Evolutionary conservation across 169 alveolate species (phyloP).

Genomic region (Plasmodium coatneyi): DNA sequence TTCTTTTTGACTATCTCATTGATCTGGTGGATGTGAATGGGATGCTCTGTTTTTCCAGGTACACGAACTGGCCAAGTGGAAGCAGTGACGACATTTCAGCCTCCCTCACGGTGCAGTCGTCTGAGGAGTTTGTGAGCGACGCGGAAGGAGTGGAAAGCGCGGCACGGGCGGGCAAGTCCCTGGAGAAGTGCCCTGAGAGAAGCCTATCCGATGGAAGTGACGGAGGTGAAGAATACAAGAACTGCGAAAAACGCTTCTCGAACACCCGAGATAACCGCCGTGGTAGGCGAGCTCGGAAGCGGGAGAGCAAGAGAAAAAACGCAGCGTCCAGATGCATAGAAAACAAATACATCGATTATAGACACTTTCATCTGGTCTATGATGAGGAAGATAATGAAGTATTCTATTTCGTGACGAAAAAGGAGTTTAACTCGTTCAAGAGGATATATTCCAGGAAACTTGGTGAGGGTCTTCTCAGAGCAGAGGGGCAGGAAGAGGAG

Average conservation of each 20-base stretch:
- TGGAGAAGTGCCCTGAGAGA: not conserved
- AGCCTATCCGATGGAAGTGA: not conserved
- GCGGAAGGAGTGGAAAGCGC: not conserved
- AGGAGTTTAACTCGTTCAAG: conserved; percentile 1
- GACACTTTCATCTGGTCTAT: conserved; percentile 42
- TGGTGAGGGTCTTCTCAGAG: not conserved
- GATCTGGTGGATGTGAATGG: conserved; percentile 57
- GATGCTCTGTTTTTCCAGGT: not conserved
- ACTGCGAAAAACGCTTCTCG: not conserved
- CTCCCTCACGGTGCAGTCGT: not conserved
- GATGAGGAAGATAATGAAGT: conserved; percentile 17
- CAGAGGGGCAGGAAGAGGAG: not conserved
- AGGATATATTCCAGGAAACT: not conserved
- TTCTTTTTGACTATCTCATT: conserved; percentile 22
- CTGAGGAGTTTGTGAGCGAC: not conserved
- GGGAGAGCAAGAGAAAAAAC: not conserved
- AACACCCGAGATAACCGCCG: not conserved
- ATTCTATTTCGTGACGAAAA: conserved; percentile 26
- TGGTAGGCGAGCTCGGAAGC: not conserved
- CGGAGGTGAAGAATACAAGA: not conserved
- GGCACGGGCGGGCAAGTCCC: not conserved
- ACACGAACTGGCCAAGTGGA: not conserved
- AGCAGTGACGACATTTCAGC: not conserved
- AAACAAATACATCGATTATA: conserved; percentile 31
- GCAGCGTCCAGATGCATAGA: not conserved